Conservation (phyloP, 2,329 filamentous ascomycete species). For the Dryadomyces quercivorus region DNA sequence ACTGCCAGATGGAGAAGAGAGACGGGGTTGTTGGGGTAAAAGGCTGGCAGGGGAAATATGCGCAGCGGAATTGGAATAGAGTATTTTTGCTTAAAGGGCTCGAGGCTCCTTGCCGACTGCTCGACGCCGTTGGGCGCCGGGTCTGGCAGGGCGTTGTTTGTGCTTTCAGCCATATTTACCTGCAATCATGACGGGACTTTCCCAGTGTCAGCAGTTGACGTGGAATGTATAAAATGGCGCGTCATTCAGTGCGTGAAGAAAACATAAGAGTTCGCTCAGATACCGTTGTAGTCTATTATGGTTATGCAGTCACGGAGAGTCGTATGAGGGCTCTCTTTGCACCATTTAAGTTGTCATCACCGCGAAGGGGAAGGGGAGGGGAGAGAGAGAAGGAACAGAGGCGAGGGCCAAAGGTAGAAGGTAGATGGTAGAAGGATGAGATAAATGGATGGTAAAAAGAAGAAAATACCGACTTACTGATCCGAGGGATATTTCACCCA, state of each 20-base stretch:
- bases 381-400: too few species aligned
- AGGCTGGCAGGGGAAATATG: conserved; percentile 71
- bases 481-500: conserved; percentile 16
- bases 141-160: conserved; percentile 6
- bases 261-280: conserved; percentile 51
- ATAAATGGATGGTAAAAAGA: not conserved
- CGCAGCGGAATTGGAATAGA: conserved; percentile 67
- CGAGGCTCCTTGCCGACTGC: not conserved
- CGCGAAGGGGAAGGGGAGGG: conserved; percentile 21
- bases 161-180: conserved; percentile 20
- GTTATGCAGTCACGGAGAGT: conserved; percentile 50
- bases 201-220: not conserved
- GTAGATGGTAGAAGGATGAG: not conserved
- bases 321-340: conserved; percentile 47
- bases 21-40: conserved; percentile 86
- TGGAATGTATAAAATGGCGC: not conserved
- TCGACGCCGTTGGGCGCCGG: not conserved
- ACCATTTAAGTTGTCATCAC: conserved; percentile 50
- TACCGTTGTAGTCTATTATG: conserved; percentile 92
- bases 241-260: not conserved
- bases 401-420: too few species aligned
- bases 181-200: conserved; percentile 13
- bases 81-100: conserved; percentile 39
- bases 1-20: conserved; percentile 73
- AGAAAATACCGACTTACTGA: conserved; percentile 13